Percentiles rank a stretch among this genome's conserved stretches.
Conservation (phyloP, 225 moss, liverwort and hornwort species). For the Physcomitrium patens region DNA sequence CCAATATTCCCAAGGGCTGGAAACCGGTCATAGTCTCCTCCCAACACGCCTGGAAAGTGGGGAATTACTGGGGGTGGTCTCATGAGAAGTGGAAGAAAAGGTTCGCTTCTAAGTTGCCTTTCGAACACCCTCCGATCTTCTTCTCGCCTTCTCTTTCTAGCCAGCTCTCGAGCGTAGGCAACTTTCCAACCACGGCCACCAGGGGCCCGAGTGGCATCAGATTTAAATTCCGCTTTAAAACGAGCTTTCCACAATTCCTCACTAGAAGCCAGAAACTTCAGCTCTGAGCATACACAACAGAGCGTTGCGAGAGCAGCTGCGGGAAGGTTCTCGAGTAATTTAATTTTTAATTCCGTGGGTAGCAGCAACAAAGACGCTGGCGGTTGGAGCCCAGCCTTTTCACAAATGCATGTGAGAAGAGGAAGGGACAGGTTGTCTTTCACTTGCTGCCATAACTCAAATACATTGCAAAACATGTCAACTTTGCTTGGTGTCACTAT, state of each 20-base stretch:
- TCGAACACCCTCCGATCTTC: constrained; percentile 80
- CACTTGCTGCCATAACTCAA: constrained; percentile 93
- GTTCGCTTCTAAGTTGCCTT: constrained; percentile 63
- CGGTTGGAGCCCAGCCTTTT: constrained; percentile 82
- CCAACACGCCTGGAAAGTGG: constrained; percentile 56
- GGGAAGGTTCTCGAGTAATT: constrained; percentile 77
- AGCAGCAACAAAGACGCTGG: constrained; percentile 81
- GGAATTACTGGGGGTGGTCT: constrained; percentile 61
- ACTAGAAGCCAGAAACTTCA: constrained; percentile 73
- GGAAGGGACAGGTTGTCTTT: constrained; percentile 93
- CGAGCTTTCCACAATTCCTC: constrained; percentile 85
- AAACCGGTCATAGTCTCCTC: constrained; percentile 69
- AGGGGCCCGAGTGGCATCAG: constrained; percentile 51
- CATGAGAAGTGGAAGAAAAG: constrained; percentile 53
- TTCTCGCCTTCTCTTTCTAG: constrained; percentile 69
- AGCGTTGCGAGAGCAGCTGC: constrained; percentile 63
- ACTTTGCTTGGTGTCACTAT: constrained; percentile 31
- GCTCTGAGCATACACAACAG: constrained; percentile 81
- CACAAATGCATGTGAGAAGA: constrained; percentile 83
- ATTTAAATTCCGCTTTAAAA: constrained; percentile 72
- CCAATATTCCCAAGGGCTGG: constrained; percentile 56
- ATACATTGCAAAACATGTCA: constrained; percentile 65
- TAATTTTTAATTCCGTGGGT: constrained; percentile 86
- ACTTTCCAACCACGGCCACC: constrained; percentile 84
- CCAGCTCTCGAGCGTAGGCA: constrained; percentile 73